Evolutionary conservation across 2,329 filamentous ascomycete species (phyloP), one percentile per base, ranked within the genome.

Genomic region (Neonectria punicea): DNA sequence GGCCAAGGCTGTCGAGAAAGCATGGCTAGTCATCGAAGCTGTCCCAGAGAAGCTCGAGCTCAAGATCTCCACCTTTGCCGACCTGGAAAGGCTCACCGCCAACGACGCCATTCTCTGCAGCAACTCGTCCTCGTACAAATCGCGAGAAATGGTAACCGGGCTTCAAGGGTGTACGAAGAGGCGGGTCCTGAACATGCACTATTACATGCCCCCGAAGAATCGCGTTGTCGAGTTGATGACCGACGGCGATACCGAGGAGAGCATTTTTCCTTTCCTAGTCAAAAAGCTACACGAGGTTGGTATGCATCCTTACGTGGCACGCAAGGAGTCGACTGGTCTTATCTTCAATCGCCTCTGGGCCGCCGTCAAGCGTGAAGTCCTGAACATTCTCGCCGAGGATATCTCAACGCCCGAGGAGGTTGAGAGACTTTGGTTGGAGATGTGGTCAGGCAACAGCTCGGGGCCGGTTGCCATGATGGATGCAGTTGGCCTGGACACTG

Each of bases 261-360:
- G 67, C 1, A 79, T 87, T 5, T 81, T 87, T 50, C 76, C 79
- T 0, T 86, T 86, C 64, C 65, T 87, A 47, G 75, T 75, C 3
- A 75, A 81, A 16, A 75, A 78, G 39, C 79, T 79, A 3, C 69
- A 71, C 20, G 80, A 81, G n/a, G 78, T 76, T 3, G 84, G 79
- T 0, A 79, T 81, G 34, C 70, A 77, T 3, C 84, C 84, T 0
- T 79, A 80, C 22, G 67, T 76, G 5, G 83, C 84, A 0, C 69
- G 77, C 7, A 83, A 81, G 53, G 81, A 87, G 66, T 86, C 84
- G 0, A 86, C 84, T 0, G 83, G 86, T 0, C 84, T 87, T 66
- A 83, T 88, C 39, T 85, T 86, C 69, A 87, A 88, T 58, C 82
- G 86, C 0, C 73, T 88, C 0, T 88, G 86, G 85, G 86, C 86